A percentile compares a stretch with the other conserved stretches of the same genome.
Evolutionary conservation across 2,329 filamentous ascomycete species (phyloP).

Genomic region (Cordyceps cateniannulata): DNA sequence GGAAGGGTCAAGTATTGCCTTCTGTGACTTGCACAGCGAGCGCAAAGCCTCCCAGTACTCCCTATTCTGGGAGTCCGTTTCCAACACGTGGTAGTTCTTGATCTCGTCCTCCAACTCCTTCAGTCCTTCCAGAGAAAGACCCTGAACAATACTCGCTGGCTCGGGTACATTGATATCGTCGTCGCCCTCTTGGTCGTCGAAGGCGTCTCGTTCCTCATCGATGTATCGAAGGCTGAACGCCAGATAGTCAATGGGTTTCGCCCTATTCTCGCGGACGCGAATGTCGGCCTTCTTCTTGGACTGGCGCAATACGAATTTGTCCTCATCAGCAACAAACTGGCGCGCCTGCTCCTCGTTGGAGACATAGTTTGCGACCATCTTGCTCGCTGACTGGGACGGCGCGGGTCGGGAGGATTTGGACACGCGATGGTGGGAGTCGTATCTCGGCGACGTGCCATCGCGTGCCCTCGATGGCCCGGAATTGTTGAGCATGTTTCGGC

Average conservation of each 20-base stretch:
- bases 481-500: constrained; percentile 44
- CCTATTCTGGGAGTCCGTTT: constrained; percentile 68
- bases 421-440: constrained; percentile 49
- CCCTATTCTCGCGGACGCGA: constrained; percentile 82
- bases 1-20: constrained; percentile 56
- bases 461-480: constrained; percentile 34
- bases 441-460: constrained; percentile 49
- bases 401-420: constrained; percentile 40
- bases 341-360: constrained; percentile 72
- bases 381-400: constrained; percentile 22
- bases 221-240: constrained; percentile 86
- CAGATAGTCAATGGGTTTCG: constrained; percentile 88
- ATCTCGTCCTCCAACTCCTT: constrained; percentile 78
- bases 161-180: constrained; percentile 67
- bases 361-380: constrained; percentile 38
- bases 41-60: constrained; percentile 93
- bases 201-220: constrained; percentile 74
- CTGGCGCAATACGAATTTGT: constrained; percentile 92
- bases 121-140: constrained; percentile 60
- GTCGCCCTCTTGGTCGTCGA: constrained; percentile 78
- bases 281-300: constrained; percentile 98
- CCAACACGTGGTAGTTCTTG: constrained; percentile 68
- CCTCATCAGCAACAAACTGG: constrained; percentile 88
- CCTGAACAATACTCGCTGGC: constrained; percentile 74
- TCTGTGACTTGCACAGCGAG: constrained; percentile 72